Percentiles rank a stretch among this genome's conserved stretches.
Evolutionary conservation across 768 basidiomycete species (phyloP).

Genomic region (Sarcodon sp.): DNA sequence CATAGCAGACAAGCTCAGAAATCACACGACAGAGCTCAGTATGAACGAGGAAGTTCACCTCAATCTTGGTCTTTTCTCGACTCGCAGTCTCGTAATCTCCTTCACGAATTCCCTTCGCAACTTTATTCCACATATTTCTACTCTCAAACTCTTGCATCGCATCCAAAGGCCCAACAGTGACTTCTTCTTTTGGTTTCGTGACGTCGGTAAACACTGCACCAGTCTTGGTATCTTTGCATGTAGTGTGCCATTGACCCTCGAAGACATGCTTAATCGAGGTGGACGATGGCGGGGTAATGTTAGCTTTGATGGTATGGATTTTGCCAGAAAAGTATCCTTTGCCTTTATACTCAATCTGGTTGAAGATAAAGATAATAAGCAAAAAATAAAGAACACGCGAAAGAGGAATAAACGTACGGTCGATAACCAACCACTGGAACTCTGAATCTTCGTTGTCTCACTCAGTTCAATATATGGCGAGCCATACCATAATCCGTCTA

Average conservation of each 20-base stretch:
- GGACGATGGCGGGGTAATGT: constrained; percentile 37
- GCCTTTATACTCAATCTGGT: constrained; percentile 81
- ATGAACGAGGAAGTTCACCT: constrained; percentile 36
- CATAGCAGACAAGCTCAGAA: not conserved
- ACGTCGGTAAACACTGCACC: constrained; percentile 68
- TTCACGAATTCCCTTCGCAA: constrained; percentile 83
- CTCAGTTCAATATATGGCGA: constrained; percentile 88
- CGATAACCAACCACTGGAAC: constrained; percentile 45
- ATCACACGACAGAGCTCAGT: not conserved
- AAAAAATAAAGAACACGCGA: not conserved
- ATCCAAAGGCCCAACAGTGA: constrained; percentile 45
- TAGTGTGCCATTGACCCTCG: constrained; percentile 76
- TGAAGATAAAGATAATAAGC: not conserved
- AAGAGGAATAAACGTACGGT: constrained; percentile 21
- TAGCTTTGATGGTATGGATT: constrained; percentile 86
- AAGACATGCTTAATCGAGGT: constrained; percentile 33
- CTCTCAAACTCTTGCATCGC: constrained; percentile 80
- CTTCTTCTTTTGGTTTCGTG: constrained; percentile 59
- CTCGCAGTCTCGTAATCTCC: constrained; percentile 91
- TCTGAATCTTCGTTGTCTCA: constrained; percentile 71
- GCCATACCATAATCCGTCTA: constrained; percentile 87
- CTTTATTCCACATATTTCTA: constrained; percentile 70
- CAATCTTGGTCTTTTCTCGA: constrained; percentile 79
- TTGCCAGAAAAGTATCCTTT: constrained; percentile 94
- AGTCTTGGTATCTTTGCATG: constrained; percentile 36